Percentiles rank a stretch among this genome's conserved stretches.
phyloP scores from a whole-genome alignment of 768 basidiomycete genomes.

The Boletus sensibilis region DNA sequence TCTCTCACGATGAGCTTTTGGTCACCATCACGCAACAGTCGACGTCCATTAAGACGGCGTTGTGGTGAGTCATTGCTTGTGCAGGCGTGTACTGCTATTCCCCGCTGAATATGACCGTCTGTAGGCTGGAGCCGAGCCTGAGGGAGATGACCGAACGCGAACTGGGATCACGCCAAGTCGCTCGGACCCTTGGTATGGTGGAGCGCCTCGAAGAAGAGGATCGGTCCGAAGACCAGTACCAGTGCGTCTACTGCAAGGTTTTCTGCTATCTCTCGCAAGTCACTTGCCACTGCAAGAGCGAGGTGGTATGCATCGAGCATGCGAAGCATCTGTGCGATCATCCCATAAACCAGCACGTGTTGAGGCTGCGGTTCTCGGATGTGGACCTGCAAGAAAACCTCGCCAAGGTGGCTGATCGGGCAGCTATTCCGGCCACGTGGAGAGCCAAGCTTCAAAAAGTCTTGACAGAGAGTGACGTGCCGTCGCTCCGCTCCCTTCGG shows the following conservation, averaged over 20 bases:
- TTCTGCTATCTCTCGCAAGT: conserved; percentile 96
- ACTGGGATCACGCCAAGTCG: conserved; percentile 58
- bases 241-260: conserved; percentile 88
- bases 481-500: conserved; percentile 72
- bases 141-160: conserved; percentile 90
- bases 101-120: conserved; percentile 20
- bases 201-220: conserved; percentile 80
- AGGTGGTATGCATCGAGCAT: conserved; percentile 87
- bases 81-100: conserved; percentile 13
- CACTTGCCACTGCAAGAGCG: conserved; percentile 73
- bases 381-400: conserved; percentile 69
- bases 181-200: conserved; percentile 56
- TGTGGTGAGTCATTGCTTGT: conserved; percentile 62
- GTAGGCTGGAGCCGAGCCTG: conserved; percentile 80
- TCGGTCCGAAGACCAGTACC: conserved; percentile 90
- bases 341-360: conserved; percentile 49
- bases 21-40: conserved; percentile 98
- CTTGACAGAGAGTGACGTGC: conserved; percentile 66
- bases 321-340: conserved; percentile 72
- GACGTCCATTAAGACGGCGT: conserved; percentile 84
- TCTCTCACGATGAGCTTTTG: conserved; percentile 96
- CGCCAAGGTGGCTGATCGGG: conserved; percentile 64
- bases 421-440: conserved; percentile 75
- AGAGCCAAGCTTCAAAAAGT: conserved; percentile 63
- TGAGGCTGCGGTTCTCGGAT: conserved; percentile 83